Evolutionary conservation across 129 eudicot species (phyloP), one percentile per base, ranked within the genome.

Genomic region (Logfia minima): DNA sequence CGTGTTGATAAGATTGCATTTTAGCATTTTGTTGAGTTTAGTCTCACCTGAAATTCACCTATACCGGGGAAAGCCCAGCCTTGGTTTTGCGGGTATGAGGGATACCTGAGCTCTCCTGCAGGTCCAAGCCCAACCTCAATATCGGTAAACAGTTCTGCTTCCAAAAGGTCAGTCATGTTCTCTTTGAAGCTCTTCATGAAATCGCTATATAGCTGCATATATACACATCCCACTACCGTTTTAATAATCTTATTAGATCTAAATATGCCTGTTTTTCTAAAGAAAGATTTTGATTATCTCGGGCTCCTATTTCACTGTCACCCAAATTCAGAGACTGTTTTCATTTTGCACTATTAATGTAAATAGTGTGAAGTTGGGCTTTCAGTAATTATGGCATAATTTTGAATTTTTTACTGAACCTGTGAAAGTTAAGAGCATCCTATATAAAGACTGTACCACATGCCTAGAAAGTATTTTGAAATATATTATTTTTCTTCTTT

Each of bases 41-140:
- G 3, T 48, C 69, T 74, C 63, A 93, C 98, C 91, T 93, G 98
- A 77, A 93, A 93, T 87, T 90, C 98, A 64, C 98, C 98, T 18
- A 93, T 90, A 22, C 98, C 98, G 4, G 97, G 98, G 83, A 86
- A 93, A 56, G 11, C 79, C 98, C 98, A 93, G 58, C 98, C 98
- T 80, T 84, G 98, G 66, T 77, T 82, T 71, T 87, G 86, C 4
- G 88, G 86, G 70, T 93, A 93, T 4, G 98, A 93, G 24, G 98
- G 96, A 76, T 93, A 93, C 72, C 98, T 83, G 48, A 93, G 95
- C 83, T 93, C 98, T 61, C 98, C 98, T 26, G 95, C 95, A 14
- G 98, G 97, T 31, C 98, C 98, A 5, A 90, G 86, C 48, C 98
- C 98, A 23, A 93, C 98, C 78, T 93, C 98, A 75, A 93, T 81